Percentiles rank a stretch among this genome's conserved stretches.
phyloP scores from a whole-genome alignment of 2,329 filamentous ascomycete genomes.

The Harringtonia aguacate region DNA sequence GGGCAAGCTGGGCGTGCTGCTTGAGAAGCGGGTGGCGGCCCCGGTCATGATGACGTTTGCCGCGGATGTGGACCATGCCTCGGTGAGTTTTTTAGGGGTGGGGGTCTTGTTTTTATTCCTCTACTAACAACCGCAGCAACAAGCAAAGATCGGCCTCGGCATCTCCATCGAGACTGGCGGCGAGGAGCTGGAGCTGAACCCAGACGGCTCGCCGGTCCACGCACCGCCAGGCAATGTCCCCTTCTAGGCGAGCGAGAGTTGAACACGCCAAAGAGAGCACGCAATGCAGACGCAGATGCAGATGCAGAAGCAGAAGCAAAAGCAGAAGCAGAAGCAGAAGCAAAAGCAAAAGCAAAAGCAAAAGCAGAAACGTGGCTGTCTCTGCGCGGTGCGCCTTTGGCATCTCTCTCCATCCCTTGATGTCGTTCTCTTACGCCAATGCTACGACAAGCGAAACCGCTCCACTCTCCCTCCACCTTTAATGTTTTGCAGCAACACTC shows the following conservation, averaged over 20 bases:
- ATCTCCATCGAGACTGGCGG: constrained; percentile 81
- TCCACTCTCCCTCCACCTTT: constrained; percentile 3
- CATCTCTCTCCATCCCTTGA: neutral
- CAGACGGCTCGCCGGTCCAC: constrained; percentile 49
- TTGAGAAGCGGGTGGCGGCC: constrained; percentile 93
- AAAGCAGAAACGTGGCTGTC: neutral
- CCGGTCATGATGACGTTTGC: constrained; percentile 91
- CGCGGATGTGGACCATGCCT: constrained; percentile 90
- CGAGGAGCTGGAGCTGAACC: constrained; percentile 81
- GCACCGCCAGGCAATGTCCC: constrained; percentile 46
- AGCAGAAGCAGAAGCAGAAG: neutral
- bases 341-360: constrained; percentile 1
- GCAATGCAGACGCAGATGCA: no score
- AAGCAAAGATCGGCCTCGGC: constrained; percentile 87
- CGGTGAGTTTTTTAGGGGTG: constrained; percentile 47
- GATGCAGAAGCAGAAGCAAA: neutral
- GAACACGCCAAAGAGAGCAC: neutral
- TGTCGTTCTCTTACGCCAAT: neutral
- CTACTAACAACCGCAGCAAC: constrained; percentile 52
- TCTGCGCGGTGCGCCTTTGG: neutral
- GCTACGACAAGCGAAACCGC: constrained; percentile 1
- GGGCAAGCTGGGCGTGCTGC: constrained; percentile 82
- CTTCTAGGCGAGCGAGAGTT: constrained; percentile 39
- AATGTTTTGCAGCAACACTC: neutral
- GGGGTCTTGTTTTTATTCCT: neutral